Evolutionary conservation across 2,329 filamentous ascomycete genomes (phyloP).

Genomic region (Graphilbum ipis-grandicollis): DNA sequence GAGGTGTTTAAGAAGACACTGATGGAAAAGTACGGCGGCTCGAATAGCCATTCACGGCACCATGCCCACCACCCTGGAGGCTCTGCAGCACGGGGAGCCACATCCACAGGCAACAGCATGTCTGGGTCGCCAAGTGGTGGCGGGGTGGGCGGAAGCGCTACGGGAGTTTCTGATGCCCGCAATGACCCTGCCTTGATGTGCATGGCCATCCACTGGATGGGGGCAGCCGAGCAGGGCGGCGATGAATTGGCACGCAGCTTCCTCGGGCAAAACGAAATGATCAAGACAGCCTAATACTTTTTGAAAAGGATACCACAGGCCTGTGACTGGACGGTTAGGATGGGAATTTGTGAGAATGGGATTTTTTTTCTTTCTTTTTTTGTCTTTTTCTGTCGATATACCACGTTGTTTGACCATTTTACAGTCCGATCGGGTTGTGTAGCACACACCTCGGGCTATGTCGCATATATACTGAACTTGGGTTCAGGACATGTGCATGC

Average conservation of each 20-base stretch:
- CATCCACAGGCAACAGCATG: conserved; percentile 4
- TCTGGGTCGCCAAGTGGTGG: background rate
- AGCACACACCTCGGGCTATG: too few species aligned
- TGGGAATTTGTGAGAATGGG: background rate
- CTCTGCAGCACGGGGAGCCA: too few species aligned
- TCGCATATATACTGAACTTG: too few species aligned
- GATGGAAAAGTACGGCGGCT: conserved; percentile 44
- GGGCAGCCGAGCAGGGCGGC: conserved; percentile 68
- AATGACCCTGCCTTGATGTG: conserved; percentile 84
- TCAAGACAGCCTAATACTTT: background rate
- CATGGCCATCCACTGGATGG: conserved; percentile 95
- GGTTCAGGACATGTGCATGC: too few species aligned
- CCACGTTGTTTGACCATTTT: too few species aligned
- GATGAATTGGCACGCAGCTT: conserved; percentile 73
- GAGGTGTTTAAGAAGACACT: conserved; percentile 85
- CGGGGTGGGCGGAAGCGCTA: conserved; percentile 7
- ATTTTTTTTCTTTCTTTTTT: background rate
- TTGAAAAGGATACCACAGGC: too few species aligned
- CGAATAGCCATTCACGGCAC: too few species aligned
- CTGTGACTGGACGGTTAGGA: too few species aligned
- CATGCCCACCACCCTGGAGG: conserved; percentile 10
- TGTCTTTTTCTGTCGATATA: background rate
- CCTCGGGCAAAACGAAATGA: conserved; percentile 41
- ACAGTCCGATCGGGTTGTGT: too few species aligned
- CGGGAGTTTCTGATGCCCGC: conserved; percentile 29